Evolutionary conservation across 805 yeast genomes (phyloP), one percentile per base, ranked within the genome.

Genomic region (Nakazawaea wyomingensis): DNA sequence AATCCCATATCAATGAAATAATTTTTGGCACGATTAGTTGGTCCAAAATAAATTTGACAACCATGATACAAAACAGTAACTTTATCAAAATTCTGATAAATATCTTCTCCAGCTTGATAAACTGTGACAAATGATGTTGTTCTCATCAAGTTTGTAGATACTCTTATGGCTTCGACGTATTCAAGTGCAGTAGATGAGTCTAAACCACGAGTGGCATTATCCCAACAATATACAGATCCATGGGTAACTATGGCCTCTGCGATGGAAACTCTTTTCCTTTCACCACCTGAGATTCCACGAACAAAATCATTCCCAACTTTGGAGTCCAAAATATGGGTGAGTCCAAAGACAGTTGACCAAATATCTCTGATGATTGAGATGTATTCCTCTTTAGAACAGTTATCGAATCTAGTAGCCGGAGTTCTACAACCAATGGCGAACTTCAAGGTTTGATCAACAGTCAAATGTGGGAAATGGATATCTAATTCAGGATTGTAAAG

Each of bases 221-320:
- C 86, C 76, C 80, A 80, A 49, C 83, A 77, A 50, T 68, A 78
- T 18, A 78, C 65, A 5, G 76, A 64, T 7, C 75, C 80, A 42
- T 74, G 67, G 54, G 73, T 65, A 26, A 74, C 69, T 52, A 75
- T 69, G 3, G 76, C 83, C 59, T 80, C 86, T 3, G 82, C 85
- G 51, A 80, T 72, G 4, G 85, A 78, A 19, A 80, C 85, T 65
- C 86, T 76, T 62, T 80, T 80, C 52, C 86, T 65, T 63, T 80
- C 84, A 62, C 86, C 86, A 54, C 86, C 86, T 28, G 85, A 78
- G 36, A 80, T 77, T 60, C 86, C 86, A 60, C 84, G 40, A 76
- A 72, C 43, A 74, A 47, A 19, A 78, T 67, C 39, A 80, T 80
- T 50, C 73, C 70, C 17, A 76, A 67, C 52, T 74, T 72, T 37